phyloP scores from a whole-genome alignment of 129 eudicot genomes.

The Lactuca sativa region DNA sequence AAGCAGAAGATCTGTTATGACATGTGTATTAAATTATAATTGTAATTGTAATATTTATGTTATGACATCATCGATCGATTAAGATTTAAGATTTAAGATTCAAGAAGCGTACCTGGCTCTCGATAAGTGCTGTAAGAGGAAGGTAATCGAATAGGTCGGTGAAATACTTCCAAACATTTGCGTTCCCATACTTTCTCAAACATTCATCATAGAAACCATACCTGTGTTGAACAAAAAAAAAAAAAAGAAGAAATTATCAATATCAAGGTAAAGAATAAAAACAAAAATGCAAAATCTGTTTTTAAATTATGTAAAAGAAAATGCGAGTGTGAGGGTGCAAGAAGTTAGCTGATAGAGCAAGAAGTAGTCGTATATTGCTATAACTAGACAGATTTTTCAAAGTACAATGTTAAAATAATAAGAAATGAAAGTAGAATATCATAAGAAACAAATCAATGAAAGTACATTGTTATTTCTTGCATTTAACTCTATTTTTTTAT shows the following conservation, averaged over 20 bases:
- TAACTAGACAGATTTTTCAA: no score
- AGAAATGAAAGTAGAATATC: no score
- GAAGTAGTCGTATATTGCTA: no score
- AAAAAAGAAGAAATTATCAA: not conserved
- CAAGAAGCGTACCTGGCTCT: constrained; percentile 60
- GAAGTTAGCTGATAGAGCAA: no score
- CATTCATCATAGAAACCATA: constrained; percentile 91
- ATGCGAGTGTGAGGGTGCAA: no score
- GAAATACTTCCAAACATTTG: constrained; percentile 80
- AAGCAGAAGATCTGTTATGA: constrained; percentile 74
- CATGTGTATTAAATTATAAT: constrained; percentile 3
- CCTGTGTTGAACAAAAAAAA: constrained; percentile 39
- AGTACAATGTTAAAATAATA: no score
- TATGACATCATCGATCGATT: not conserved
- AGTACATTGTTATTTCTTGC: no score
- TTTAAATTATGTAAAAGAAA: not conserved
- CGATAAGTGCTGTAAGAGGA: constrained; percentile 87
- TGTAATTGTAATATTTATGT: not conserved
- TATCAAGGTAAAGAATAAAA: constrained; percentile 9
- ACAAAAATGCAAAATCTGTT: not conserved
- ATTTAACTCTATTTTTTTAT: not conserved
- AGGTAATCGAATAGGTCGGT: constrained; percentile 88
- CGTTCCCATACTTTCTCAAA: constrained; percentile 86
- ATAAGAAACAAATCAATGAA: no score
- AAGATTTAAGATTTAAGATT: not conserved